phyloP scores from a whole-genome alignment of 2,329 filamentous ascomycete species.

The Diplodia scrobiculata region DNA sequence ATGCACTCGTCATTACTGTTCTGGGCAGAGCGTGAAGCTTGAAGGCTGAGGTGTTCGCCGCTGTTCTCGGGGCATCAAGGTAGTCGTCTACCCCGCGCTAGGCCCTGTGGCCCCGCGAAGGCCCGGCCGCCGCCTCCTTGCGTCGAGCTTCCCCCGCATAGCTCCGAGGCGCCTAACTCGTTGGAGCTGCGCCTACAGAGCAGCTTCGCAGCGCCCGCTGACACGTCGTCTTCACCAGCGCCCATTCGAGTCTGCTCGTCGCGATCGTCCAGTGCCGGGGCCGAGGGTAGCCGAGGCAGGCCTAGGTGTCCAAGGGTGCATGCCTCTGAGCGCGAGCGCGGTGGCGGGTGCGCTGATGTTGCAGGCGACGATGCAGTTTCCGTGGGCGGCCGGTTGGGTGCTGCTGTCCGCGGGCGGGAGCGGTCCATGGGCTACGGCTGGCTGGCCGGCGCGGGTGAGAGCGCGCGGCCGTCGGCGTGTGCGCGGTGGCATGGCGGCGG shows the following conservation, averaged over 20 bases:
- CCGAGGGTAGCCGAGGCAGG: constrained; percentile 22
- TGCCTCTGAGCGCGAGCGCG: constrained; percentile 12
- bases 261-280: constrained; percentile 9
- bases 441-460: too few relatives aligned
- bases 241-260: constrained; percentile 12
- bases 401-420: constrained; percentile 7
- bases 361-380: constrained; percentile 9
- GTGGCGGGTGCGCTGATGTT: constrained; percentile 12
- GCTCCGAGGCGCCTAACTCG: constrained; percentile 16
- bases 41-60: constrained; percentile 4
- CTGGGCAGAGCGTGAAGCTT: constrained; percentile 23
- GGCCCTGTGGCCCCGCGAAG: not conserved
- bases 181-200: constrained; percentile 26
- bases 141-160: constrained; percentile 26
- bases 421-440: not conserved
- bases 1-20: constrained; percentile 11
- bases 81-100: constrained; percentile 26
- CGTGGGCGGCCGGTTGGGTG: constrained; percentile 18
- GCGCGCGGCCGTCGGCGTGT: not conserved
- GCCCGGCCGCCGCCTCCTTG: constrained; percentile 16
- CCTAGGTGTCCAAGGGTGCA: not conserved
- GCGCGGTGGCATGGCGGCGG: constrained; percentile 8
- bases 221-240: constrained; percentile 19
- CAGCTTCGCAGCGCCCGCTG: constrained; percentile 16
- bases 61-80: constrained; percentile 20